phyloP scores from a whole-genome alignment of 2,329 filamentous ascomycete species.

The Cladosporium sphaerospermum region DNA sequence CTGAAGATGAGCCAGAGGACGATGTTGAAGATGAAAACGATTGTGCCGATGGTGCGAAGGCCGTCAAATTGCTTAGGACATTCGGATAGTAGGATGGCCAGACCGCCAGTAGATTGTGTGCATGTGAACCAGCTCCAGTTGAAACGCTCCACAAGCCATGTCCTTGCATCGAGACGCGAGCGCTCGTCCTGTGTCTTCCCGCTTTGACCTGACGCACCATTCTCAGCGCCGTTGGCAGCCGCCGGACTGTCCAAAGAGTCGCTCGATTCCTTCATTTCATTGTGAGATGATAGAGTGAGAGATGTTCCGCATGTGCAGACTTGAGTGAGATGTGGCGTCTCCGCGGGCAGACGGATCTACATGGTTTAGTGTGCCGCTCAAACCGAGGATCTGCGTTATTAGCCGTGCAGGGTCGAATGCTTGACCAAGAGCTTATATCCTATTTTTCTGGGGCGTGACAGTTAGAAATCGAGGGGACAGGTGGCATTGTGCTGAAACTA shows the following conservation, averaged over 20 bases:
- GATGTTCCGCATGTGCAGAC: too few relatives aligned
- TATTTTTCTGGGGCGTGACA: too few relatives aligned
- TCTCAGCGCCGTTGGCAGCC: neutral
- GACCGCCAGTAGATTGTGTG: slow-evolving; percentile 44
- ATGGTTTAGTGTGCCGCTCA: too few relatives aligned
- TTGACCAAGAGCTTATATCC: too few relatives aligned
- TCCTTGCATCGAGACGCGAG: neutral
- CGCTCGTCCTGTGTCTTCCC: neutral
- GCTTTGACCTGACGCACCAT: neutral
- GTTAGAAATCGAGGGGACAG: too few relatives aligned
- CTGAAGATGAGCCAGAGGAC: slow-evolving; percentile 35
- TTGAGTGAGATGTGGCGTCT: too few relatives aligned
- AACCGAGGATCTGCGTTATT: too few relatives aligned
- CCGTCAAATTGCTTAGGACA: slow-evolving; percentile 43
- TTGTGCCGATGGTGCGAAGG: slow-evolving; percentile 46
- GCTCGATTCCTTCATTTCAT: neutral
- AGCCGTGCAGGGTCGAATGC: too few relatives aligned
- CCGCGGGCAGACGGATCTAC: too few relatives aligned
- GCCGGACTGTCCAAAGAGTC: neutral
- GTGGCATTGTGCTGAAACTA: too few relatives aligned
- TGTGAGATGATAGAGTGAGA: too few relatives aligned
- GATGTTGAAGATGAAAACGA: slow-evolving; percentile 48
- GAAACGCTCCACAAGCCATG: slow-evolving; percentile 10
- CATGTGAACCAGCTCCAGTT: slow-evolving; percentile 32
- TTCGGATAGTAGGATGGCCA: slow-evolving; percentile 39